phyloP scores from a whole-genome alignment of 495 filamentous ascomycete species.

The Penicillium bovifimosum region DNA sequence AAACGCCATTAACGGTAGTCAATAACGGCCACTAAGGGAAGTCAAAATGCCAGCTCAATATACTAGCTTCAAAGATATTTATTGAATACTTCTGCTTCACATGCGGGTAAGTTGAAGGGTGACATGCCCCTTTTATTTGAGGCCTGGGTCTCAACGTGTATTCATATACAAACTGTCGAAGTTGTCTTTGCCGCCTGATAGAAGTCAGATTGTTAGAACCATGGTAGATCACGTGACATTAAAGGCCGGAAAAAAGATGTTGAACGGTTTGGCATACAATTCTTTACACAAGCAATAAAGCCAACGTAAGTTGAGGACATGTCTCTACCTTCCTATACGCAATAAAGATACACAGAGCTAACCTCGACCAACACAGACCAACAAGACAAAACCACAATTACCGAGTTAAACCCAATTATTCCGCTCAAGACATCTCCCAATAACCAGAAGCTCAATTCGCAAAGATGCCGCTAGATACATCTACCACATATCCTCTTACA shows the following conservation, averaged over 20 bases:
- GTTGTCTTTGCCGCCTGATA: not conserved
- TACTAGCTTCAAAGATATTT: too few relatives aligned
- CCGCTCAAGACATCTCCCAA: not conserved
- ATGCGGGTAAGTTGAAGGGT: too few relatives aligned
- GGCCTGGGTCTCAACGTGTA: too few relatives aligned
- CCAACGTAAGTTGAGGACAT: not conserved
- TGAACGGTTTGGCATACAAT: not conserved
- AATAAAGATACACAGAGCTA: not conserved
- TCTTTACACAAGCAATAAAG: not conserved
- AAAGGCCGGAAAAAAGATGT: slow-evolving; percentile 3
- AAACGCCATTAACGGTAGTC: not conserved
- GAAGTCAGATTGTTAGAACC: too few relatives aligned
- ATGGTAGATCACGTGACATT: slow-evolving; percentile 3
- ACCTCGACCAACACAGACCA: not conserved
- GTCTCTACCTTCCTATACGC: too few relatives aligned
- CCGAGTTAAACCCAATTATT: not conserved
- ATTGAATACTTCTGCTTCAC: too few relatives aligned
- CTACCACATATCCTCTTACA: slow-evolving; percentile 72
- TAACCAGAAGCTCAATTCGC: not conserved
- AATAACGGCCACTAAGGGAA: not conserved
- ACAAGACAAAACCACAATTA: not conserved
- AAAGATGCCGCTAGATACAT: slow-evolving; percentile 85
- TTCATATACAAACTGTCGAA: not conserved
- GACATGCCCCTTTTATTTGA: too few relatives aligned
- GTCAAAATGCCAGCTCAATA: not conserved